These are phyloP conservation scores for Blastocystis sp. DNA, from an alignment of 352 stramenopile species.

Conservation along the genomic window DNA sequence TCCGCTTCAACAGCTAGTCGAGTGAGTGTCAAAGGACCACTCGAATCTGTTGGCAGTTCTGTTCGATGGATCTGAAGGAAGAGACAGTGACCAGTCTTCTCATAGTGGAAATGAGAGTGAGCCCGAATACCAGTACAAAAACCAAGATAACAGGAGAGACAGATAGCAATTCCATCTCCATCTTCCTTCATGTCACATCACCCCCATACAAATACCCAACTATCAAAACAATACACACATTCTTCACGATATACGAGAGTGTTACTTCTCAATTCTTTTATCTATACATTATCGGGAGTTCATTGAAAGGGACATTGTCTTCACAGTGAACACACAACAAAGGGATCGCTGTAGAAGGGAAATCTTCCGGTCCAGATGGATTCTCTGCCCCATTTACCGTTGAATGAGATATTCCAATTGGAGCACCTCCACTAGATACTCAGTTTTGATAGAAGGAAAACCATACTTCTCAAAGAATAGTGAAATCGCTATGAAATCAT, in stretches of 20 bases:
- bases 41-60: neutral
- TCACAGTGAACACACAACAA: neutral
- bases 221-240: slow-evolving; percentile 50
- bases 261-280: neutral
- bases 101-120: neutral
- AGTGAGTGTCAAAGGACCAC: neutral
- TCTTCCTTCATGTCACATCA: neutral
- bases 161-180: slow-evolving; percentile 35
- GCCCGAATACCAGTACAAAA: slow-evolving; percentile 11
- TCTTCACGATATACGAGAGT: slow-evolving; percentile 50
- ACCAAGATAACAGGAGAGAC: slow-evolving; percentile 22
- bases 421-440: slow-evolving; percentile 28
- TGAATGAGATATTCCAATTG: neutral
- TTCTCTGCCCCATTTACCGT: neutral
- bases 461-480: slow-evolving; percentile 61
- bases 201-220: neutral
- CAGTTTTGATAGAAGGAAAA: neutral
- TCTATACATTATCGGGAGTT: neutral
- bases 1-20: neutral
- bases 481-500: slow-evolving; percentile 23
- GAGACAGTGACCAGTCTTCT: slow-evolving; percentile 53
- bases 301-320: neutral
- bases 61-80: slow-evolving; percentile 32
- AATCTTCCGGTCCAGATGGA: neutral
- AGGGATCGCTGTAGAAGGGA: neutral